phyloP scores from a whole-genome alignment of 2,329 filamentous ascomycete species.

The Fusarium euwallaceae region DNA sequence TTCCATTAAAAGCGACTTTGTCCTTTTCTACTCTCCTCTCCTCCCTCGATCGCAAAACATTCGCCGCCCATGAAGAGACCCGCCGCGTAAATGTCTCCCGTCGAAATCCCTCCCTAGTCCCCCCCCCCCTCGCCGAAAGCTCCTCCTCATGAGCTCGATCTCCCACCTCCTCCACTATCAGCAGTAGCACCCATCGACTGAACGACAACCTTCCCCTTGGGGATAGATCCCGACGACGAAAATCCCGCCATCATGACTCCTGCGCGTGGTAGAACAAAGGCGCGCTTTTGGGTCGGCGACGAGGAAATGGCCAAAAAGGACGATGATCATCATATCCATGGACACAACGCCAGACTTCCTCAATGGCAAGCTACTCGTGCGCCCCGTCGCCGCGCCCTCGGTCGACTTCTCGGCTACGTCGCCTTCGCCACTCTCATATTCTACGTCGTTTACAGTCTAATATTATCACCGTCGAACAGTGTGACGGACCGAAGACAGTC shows the following conservation, averaged over 20 bases:
- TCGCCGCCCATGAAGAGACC: slow-evolving; percentile 5
- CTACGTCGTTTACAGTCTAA: slow-evolving; percentile 52
- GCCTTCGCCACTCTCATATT: slow-evolving; percentile 67
- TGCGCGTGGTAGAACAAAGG: slow-evolving; percentile 48
- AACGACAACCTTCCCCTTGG: not conserved
- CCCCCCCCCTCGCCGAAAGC: slow-evolving; percentile 10
- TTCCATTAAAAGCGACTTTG: slow-evolving; percentile 1
- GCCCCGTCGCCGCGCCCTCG: slow-evolving; percentile 65
- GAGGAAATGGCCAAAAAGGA: slow-evolving; percentile 72
- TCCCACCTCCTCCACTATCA: not conserved
- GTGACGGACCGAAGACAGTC: slow-evolving; percentile 11
- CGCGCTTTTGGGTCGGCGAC: slow-evolving; percentile 62
- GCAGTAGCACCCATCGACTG: slow-evolving; percentile 6
- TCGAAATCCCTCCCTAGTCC: slow-evolving; percentile 10
- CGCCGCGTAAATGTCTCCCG: slow-evolving; percentile 15
- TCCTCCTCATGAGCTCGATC: slow-evolving; percentile 35
- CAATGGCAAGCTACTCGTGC: slow-evolving; percentile 58
- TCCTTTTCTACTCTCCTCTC: not conserved
- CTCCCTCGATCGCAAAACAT: not conserved
- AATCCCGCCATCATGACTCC: slow-evolving; percentile 54
- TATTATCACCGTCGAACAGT: slow-evolving; percentile 59
- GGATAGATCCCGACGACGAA: not conserved
- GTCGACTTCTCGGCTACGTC: slow-evolving; percentile 63
- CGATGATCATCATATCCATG: slow-evolving; percentile 61
- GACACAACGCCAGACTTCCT: slow-evolving; percentile 45